These are phyloP conservation scores for Xylariales sp. DNA, from an alignment of 2,329 filamentous ascomycete genomes.

Conservation along the genomic window DNA sequence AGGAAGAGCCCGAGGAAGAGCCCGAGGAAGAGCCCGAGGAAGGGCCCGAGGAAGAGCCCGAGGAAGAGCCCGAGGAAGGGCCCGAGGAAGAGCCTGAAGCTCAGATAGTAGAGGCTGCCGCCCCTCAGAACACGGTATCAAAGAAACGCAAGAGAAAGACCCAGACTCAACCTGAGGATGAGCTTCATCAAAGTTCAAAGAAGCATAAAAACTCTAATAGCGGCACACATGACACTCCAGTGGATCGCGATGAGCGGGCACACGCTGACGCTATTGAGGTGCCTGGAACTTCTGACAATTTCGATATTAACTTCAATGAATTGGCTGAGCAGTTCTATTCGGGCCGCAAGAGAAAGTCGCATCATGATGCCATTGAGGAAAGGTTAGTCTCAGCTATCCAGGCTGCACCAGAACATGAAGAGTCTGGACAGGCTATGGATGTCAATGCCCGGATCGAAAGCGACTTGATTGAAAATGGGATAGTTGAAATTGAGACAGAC, in stretches of 20 bases:
- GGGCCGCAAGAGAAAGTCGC: conserved; percentile 34
- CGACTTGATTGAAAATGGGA: conserved; percentile 5
- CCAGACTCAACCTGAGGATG: conserved; percentile 23
- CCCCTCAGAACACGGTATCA: background rate
- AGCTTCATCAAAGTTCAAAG: conserved; percentile 29
- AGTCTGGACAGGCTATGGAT: conserved; percentile 25
- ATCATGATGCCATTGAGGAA: conserved; percentile 12
- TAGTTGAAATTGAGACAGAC: conserved; percentile 13
- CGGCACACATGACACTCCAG: background rate
- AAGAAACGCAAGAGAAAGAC: conserved; percentile 37
- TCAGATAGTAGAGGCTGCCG: background rate
- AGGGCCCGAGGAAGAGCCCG: no score
- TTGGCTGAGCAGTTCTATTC: conserved; percentile 44
- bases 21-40: conserved; percentile 9
- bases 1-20: conserved; percentile 23
- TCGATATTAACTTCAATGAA: conserved; percentile 39
- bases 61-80: conserved; percentile 7
- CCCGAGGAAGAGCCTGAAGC: conserved; percentile 6
- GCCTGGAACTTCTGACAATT: conserved; percentile 1
- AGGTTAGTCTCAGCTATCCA: background rate
- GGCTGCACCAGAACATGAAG: conserved; percentile 5
- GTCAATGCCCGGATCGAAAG: background rate
- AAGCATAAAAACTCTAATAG: conserved; percentile 38
- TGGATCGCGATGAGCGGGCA: conserved; percentile 12
- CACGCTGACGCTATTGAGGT: background rate